Evolutionary conservation across 495 filamentous ascomycete species (phyloP).

Genomic region (Lophium mytilinum): DNA sequence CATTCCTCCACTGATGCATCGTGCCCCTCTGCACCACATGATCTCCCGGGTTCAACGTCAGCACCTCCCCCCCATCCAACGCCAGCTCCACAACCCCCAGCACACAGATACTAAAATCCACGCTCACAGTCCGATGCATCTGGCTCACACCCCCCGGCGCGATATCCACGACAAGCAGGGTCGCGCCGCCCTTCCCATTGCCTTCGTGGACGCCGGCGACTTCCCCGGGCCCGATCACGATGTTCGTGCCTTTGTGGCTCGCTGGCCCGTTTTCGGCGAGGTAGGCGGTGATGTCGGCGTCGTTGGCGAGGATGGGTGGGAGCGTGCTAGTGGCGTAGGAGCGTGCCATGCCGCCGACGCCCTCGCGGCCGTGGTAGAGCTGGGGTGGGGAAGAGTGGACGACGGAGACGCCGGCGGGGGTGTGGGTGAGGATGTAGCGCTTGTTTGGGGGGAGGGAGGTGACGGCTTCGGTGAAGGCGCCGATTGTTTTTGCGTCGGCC

Average conservation of each 20-base stretch:
- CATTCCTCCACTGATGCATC: slow-evolving; percentile 22
- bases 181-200: slow-evolving; percentile 1
- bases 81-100: slow-evolving; percentile 15
- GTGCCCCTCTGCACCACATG: slow-evolving; percentile 25
- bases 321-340: slow-evolving; percentile 10
- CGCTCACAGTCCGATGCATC: slow-evolving; percentile 18
- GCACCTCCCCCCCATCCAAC: slow-evolving; percentile 20
- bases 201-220: too few relatives aligned
- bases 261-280: slow-evolving; percentile 1
- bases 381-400: slow-evolving; percentile 13
- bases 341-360: slow-evolving; percentile 10
- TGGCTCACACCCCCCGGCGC: slow-evolving; percentile 16
- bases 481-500: slow-evolving; percentile 3
- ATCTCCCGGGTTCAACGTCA: slow-evolving; percentile 21
- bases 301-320: slow-evolving; percentile 11
- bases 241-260: slow-evolving; percentile 1
- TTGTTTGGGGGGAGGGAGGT: slow-evolving; percentile 10
- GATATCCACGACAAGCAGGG: slow-evolving; percentile 20
- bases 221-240: not conserved
- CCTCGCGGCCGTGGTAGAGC: slow-evolving; percentile 7
- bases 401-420: slow-evolving; percentile 11
- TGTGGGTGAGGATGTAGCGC: slow-evolving; percentile 24
- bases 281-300: slow-evolving; percentile 16
- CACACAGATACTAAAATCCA: slow-evolving; percentile 22
- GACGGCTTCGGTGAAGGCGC: slow-evolving; percentile 6